Conservation (phyloP, 2,329 filamentous ascomycete genomes). For the Colletotrichum acutatum region DNA sequence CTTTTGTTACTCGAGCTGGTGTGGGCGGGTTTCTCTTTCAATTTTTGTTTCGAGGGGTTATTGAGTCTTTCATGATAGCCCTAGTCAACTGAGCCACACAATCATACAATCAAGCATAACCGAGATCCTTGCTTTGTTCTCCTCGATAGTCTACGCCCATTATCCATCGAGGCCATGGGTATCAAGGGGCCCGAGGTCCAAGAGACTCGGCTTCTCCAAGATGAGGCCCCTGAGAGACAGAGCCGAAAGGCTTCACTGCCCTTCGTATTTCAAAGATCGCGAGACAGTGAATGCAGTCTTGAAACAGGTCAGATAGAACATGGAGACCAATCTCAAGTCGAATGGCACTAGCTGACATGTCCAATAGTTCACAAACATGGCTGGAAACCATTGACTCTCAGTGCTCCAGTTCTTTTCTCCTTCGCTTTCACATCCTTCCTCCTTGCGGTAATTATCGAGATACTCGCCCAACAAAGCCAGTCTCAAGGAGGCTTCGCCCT, state of each 20-base stretch:
- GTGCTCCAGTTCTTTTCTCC: constrained; percentile 47
- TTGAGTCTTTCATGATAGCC: background rate
- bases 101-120: background rate
- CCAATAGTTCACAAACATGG: constrained; percentile 23
- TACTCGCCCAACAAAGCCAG: constrained; percentile 53
- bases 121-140: background rate
- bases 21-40: background rate
- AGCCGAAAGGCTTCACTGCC: background rate
- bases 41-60: background rate
- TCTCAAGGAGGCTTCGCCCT: constrained; percentile 53
- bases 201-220: constrained; percentile 7
- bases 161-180: background rate
- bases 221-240: background rate
- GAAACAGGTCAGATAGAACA: constrained; percentile 4
- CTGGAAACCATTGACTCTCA: constrained; percentile 53
- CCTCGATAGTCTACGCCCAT: background rate
- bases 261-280: background rate
- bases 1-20: constrained; percentile 3
- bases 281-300: constrained; percentile 14
- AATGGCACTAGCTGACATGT: background rate
- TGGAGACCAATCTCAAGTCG: background rate
- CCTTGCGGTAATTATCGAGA: constrained; percentile 57
- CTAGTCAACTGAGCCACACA: background rate
- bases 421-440: constrained; percentile 50
- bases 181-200: background rate